Base-by-base conservation (phyloP, 345 rosid species). In the Erucastrum elatum region DNA sequence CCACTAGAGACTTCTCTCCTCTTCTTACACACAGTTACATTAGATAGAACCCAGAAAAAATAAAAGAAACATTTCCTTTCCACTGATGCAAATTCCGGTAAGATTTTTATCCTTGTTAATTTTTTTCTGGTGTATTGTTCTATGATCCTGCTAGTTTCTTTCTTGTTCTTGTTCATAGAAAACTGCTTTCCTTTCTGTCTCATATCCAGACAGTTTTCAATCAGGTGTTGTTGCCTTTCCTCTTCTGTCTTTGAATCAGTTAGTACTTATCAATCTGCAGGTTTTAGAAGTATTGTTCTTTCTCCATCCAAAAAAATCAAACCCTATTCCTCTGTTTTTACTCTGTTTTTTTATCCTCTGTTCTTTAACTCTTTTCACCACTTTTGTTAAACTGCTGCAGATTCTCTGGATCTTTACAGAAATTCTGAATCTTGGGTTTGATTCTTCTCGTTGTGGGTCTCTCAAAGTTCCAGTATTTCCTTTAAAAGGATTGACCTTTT, bases 1-100 rank as follows among this genome's bases (percentile, higher is more conserved):
- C 79, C 74, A 76, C 61, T 76, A 78, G 60, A 56, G 64, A 55
- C 61, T 71, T 37, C 9, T 74, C 62, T 9, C 8, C 41, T 35
- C 49, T 51, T 51, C 56, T 35, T 37, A 31, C 27, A 61, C 56
- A 66, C 53, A 35, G 39, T 8, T 53, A 53, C 25, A 76, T 25
- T 25, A 65, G 59, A 75, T 15, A 51, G 12, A 77, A 5, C 65
- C 65, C 3, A 51, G 30, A 17, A 21, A 8, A 37, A 51, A 51
- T 1, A 17, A 31, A 12, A 66, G 72, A 72, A 63, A 6, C 10
- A 55, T 66, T 68, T 79, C 70, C 77, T 39, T 77, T 64, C 76
- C 66, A 16, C 31, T 71, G 68, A 71, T 75, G 12, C 82, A 74
- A 51, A 66, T 72, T 78, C 87, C 84, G 70, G 79, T 80, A 82